Conservation (phyloP, 768 basidiomycete genomes). For the Psilocybe tampanensis region DNA sequence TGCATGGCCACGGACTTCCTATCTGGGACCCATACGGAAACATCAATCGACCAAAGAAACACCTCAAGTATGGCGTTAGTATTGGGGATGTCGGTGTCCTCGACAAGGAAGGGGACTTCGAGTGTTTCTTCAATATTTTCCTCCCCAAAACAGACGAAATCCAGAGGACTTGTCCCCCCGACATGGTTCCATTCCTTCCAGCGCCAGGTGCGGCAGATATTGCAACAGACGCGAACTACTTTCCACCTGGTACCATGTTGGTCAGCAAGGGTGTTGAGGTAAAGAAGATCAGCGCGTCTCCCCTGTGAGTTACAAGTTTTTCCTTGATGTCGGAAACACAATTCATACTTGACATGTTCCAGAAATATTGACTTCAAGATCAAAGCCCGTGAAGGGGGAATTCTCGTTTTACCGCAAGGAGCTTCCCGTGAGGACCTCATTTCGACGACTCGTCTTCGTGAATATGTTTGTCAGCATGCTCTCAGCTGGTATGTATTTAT, state of each 20-base stretch:
- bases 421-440: slow-evolving; percentile 6
- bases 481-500: slow-evolving; percentile 2
- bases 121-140: neutral
- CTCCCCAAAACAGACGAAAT: neutral
- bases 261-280: neutral
- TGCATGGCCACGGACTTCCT: no score
- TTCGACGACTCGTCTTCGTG: neutral
- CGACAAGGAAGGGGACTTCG: neutral
- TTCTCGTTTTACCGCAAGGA: slow-evolving; percentile 4
- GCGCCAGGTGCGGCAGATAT: neutral
- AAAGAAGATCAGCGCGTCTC: neutral
- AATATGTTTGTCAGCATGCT: neutral
- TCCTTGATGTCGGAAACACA: slow-evolving; percentile 7
- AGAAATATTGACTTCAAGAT: slow-evolving; percentile 5
- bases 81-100: slow-evolving; percentile 21
- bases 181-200: neutral
- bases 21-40: neutral
- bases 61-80: slow-evolving; percentile 7
- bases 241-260: neutral
- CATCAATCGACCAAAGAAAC: slow-evolving; percentile 2
- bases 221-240: neutral
- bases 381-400: slow-evolving; percentile 6
- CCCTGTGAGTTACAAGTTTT: neutral
- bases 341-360: neutral
- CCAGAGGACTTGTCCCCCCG: neutral